These are phyloP conservation scores for Fraxinus xanthoxyloides DNA, from an alignment of 305 asterid genomes.

Conservation along the genomic window DNA sequence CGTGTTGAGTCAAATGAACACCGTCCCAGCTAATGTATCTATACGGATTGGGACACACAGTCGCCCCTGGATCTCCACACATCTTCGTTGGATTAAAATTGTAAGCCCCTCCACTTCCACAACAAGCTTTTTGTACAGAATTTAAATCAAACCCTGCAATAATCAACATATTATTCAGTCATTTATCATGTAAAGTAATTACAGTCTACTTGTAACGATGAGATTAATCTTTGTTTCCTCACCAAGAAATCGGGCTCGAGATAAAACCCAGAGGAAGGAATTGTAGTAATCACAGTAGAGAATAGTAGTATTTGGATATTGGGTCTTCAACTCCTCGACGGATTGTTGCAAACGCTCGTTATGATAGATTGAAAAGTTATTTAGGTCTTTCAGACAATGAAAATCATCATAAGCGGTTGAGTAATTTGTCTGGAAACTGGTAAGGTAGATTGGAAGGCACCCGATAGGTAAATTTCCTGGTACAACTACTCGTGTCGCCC, in stretches of 20 bases:
- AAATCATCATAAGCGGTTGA: slow-evolving; percentile 14
- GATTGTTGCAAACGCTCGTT: slow-evolving; percentile 27
- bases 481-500: slow-evolving; percentile 1
- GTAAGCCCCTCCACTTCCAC: slow-evolving; percentile 31
- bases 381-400: slow-evolving; percentile 30
- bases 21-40: slow-evolving; percentile 35
- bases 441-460: slow-evolving; percentile 20
- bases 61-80: slow-evolving; percentile 31
- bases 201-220: neutral
- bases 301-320: slow-evolving; percentile 11
- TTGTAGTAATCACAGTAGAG: slow-evolving; percentile 17
- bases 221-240: neutral
- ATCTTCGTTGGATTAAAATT: neutral
- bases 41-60: slow-evolving; percentile 23
- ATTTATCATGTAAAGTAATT: neutral
- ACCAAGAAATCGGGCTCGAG: slow-evolving; percentile 8
- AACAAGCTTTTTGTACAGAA: slow-evolving; percentile 23
- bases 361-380: slow-evolving; percentile 18
- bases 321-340: slow-evolving; percentile 20
- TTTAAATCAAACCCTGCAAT: slow-evolving; percentile 22
- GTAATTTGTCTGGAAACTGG: neutral
- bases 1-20: slow-evolving; percentile 37
- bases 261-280: neutral
- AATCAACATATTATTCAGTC: neutral
- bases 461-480: slow-evolving; percentile 20